Conservation (phyloP, 75 land plant genomes). For the Pseudotsuga menziesii region DNA sequence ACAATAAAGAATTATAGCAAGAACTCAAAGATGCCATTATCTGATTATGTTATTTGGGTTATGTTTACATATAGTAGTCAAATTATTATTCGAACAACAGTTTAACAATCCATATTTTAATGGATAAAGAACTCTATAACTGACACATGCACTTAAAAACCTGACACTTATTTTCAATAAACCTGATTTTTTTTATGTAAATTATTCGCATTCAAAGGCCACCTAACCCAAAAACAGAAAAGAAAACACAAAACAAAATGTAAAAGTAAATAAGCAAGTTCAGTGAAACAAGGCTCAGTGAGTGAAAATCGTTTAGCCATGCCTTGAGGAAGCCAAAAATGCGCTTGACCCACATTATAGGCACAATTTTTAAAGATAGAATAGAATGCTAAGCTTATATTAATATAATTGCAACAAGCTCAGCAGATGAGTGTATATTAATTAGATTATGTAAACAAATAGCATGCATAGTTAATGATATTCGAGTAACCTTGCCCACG, state of each 20-base stretch:
- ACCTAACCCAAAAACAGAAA: neutral
- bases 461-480: too few relatives aligned
- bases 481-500: too few relatives aligned
- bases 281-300: neutral
- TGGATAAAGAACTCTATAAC: neutral
- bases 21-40: neutral
- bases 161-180: neutral
- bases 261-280: neutral
- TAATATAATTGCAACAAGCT: too few relatives aligned
- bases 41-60: neutral
- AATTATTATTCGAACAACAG: neutral
- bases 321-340: neutral
- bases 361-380: too few relatives aligned
- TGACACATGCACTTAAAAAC: neutral
- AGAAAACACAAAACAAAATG: neutral
- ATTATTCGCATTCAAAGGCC: neutral
- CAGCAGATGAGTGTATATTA: too few relatives aligned
- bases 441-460: too few relatives aligned
- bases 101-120: conserved; percentile 7
- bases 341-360: neutral
- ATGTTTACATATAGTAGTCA: neutral
- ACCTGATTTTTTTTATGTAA: neutral
- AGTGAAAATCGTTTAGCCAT: neutral
- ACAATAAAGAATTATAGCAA: neutral
- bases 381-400: too few relatives aligned